These are phyloP conservation scores for Solanum bukasovii DNA, from an alignment of 257 asterid species.

Conservation along the genomic window DNA sequence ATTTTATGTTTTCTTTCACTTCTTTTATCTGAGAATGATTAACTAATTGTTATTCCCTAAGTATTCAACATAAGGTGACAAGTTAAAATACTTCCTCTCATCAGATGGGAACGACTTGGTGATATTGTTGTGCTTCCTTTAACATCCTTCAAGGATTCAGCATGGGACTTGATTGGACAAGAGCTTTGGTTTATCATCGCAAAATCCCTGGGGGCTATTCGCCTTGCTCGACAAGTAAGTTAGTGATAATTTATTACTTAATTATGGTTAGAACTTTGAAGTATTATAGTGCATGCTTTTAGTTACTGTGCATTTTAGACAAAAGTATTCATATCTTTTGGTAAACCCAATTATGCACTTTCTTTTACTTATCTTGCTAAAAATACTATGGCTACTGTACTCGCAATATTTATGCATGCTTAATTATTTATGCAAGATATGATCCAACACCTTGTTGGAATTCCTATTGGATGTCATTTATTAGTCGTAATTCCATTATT, in stretches of 20 bases:
- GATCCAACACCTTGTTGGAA: neutral
- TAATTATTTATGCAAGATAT: neutral
- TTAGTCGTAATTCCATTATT: neutral
- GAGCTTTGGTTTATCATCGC: slow-evolving; percentile 88
- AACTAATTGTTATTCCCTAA: neutral
- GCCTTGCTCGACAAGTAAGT: slow-evolving; percentile 87
- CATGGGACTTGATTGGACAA: slow-evolving; percentile 57
- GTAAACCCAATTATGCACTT: neutral
- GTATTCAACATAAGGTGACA: neutral
- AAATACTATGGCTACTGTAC: neutral
- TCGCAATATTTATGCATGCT: neutral
- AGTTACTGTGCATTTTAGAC: neutral
- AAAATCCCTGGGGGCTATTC: slow-evolving; percentile 59
- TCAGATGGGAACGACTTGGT: slow-evolving; percentile 96
- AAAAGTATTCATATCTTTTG: neutral
- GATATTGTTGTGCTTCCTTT: slow-evolving; percentile 76
- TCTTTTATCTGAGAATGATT: neutral
- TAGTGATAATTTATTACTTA: neutral
- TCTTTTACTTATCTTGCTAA: neutral
- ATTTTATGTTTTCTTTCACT: slow-evolving; percentile 1
- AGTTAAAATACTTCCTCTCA: neutral
- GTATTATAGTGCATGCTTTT: neutral
- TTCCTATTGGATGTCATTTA: neutral
- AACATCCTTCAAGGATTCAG: slow-evolving; percentile 60
- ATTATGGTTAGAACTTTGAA: neutral